These are phyloP conservation scores for Hordeum pubiflorum DNA, from an alignment of 202 grass and related monocot species.

Conservation along the genomic window DNA sequence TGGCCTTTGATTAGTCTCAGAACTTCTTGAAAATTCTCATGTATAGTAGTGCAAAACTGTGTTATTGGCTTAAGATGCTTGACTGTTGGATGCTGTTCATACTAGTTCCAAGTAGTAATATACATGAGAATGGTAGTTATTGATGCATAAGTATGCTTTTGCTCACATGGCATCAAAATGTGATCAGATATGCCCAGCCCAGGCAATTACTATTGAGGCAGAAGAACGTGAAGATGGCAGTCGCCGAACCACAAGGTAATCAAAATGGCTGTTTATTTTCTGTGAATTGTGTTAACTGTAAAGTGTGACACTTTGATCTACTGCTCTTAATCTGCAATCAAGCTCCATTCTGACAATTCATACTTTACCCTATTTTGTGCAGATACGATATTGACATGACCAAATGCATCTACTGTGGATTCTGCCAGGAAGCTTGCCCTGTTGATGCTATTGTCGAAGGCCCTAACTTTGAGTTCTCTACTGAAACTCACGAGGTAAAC, in stretches of 20 bases:
- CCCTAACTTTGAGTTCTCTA: constrained; percentile 97
- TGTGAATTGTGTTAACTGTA: neutral
- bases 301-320: neutral
- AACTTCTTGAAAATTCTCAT: neutral
- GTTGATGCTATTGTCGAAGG: constrained; percentile 99
- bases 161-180: constrained; percentile 18
- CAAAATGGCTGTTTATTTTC: neutral
- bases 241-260: constrained; percentile 88
- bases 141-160: constrained; percentile 4
- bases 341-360: neutral
- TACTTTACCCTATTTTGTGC: neutral
- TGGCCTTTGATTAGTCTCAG: neutral
- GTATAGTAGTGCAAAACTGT: neutral
- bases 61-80: constrained; percentile 2
- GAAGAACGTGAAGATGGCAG: constrained; percentile 99
- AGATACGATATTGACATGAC: constrained; percentile 99
- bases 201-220: constrained; percentile 97
- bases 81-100: neutral
- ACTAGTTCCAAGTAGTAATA: neutral
- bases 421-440: constrained; percentile 97
- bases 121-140: neutral
- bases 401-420: constrained; percentile 99
- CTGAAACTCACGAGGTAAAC: constrained; percentile 91
- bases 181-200: constrained; percentile 87
- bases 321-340: neutral